A percentile compares a stretch with the other conserved stretches of the same genome.
Evolutionary conservation across 2,329 filamentous ascomycete species (phyloP).

Genomic region (Alternaria infectoria): DNA sequence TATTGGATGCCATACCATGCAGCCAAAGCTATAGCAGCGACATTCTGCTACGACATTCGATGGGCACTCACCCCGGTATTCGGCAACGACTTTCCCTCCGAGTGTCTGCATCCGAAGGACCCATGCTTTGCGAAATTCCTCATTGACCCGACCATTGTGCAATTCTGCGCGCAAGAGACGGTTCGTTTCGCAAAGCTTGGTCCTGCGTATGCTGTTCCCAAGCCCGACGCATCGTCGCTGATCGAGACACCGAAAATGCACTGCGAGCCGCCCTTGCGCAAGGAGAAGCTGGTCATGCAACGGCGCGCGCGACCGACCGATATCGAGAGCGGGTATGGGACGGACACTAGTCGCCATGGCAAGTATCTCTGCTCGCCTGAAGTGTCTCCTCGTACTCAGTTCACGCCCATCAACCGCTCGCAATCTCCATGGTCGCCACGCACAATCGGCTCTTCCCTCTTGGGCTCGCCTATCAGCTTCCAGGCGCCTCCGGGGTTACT

Average conservation of each 20-base stretch:
- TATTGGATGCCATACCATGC: conserved; percentile 97
- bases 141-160: conserved; percentile 49
- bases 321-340: conserved; percentile 51
- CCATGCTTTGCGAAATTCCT: conserved; percentile 62
- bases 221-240: conserved; percentile 1
- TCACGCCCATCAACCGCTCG: conserved; percentile 52
- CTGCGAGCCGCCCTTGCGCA: conserved; percentile 23
- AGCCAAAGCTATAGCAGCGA: conserved; percentile 84
- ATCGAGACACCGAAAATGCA: conserved; percentile 17
- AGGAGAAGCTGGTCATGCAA: conserved; percentile 8
- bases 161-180: conserved; percentile 46
- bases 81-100: conserved; percentile 76
- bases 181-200: conserved; percentile 43
- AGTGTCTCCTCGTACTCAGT: conserved; percentile 46
- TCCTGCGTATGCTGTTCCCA: conserved; percentile 16
- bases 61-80: conserved; percentile 90
- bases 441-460: conserved; percentile 13
- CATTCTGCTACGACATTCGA: conserved; percentile 86
- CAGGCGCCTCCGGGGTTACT: conserved; percentile 6
- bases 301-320: conserved; percentile 26
- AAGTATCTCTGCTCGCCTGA: conserved; percentile 48
- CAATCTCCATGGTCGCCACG: conserved; percentile 18
- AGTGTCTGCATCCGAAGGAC: conserved; percentile 71
- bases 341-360: conserved; percentile 49
- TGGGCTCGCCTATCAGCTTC: conserved; percentile 15